Conservation (phyloP, 2,329 filamentous ascomycete genomes). For the Ophiostoma ulmi region DNA sequence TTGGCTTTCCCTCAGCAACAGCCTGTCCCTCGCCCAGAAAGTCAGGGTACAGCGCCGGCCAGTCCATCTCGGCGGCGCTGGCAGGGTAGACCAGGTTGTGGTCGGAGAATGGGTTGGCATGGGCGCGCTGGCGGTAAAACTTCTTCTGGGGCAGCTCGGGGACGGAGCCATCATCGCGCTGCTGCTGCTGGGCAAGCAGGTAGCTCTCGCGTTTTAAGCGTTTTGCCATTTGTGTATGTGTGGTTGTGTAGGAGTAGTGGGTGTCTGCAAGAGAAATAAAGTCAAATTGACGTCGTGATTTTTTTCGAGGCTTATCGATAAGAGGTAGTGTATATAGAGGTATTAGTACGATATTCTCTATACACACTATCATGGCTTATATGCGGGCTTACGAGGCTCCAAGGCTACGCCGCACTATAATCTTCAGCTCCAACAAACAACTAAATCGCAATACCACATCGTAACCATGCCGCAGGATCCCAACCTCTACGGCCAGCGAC, state of each 20-base stretch:
- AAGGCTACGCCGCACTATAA: background rate
- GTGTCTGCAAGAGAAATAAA: background rate
- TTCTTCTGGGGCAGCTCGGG: constrained; percentile 80
- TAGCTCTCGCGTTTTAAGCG: constrained; percentile 63
- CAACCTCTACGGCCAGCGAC: constrained; percentile 70
- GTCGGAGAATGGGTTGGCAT: constrained; percentile 97
- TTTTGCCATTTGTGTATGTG: constrained; percentile 38
- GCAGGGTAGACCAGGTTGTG: constrained; percentile 79
- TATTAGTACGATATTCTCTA: background rate
- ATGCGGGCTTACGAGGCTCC: background rate
- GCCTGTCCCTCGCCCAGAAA: constrained; percentile 44
- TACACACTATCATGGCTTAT: too few relatives aligned
- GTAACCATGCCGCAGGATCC: constrained; percentile 57
- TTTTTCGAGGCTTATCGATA: constrained; percentile 23
- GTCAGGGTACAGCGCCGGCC: constrained; percentile 76
- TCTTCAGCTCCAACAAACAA: background rate
- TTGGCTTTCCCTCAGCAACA: background rate
- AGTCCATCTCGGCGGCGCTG: constrained; percentile 81
- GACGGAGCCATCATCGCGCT: constrained; percentile 42
- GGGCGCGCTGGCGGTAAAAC: constrained; percentile 92
- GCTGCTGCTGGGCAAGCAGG: constrained; percentile 45
- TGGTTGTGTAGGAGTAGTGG: background rate
- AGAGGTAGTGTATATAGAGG: background rate
- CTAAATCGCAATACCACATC: constrained; percentile 5
- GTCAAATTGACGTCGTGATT: constrained; percentile 13